phyloP scores from a whole-genome alignment of 2,329 filamentous ascomycete genomes.

The Colletotrichum sp. region DNA sequence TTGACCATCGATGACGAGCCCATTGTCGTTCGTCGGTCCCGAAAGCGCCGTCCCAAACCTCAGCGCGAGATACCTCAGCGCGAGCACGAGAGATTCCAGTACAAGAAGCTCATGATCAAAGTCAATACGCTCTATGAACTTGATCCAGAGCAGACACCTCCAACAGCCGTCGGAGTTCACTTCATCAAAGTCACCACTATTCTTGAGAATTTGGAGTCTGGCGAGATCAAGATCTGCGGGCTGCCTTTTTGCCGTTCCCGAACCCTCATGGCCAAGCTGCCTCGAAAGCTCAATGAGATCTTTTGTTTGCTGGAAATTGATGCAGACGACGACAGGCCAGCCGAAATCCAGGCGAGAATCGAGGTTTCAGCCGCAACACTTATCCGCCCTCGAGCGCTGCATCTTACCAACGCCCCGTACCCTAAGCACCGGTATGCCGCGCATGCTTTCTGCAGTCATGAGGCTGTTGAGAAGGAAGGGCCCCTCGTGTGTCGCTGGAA shows the following conservation, averaged over 20 bases:
- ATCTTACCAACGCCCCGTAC: constrained; percentile 60
- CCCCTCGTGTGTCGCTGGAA: constrained; percentile 60
- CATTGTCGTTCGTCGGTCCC: neutral
- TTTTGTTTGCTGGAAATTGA: constrained; percentile 39
- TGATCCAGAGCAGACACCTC: neutral
- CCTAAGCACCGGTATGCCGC: constrained; percentile 38
- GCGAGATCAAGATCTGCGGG: constrained; percentile 38
- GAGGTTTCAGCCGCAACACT: constrained; percentile 37
- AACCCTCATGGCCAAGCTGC: constrained; percentile 40
- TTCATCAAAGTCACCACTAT: constrained; percentile 50
- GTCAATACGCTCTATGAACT: constrained; percentile 31
- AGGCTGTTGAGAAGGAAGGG: constrained; percentile 31
- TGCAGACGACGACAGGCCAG: constrained; percentile 34
- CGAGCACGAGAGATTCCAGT: no score
- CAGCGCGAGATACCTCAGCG: neutral
- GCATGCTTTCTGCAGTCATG: constrained; percentile 22
- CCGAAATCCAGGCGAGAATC: constrained; percentile 40
- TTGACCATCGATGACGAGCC: constrained; percentile 32
- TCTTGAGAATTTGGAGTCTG: constrained; percentile 29
- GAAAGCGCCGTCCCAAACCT: neutral
- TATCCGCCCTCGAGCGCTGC: no score
- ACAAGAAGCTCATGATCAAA: constrained; percentile 8
- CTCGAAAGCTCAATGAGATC: constrained; percentile 46
- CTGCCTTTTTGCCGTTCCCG: constrained; percentile 40
- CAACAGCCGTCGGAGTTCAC: constrained; percentile 30